Base-by-base conservation (phyloP, 176 grass and related monocot species). In the Ensete ventricosum region DNA sequence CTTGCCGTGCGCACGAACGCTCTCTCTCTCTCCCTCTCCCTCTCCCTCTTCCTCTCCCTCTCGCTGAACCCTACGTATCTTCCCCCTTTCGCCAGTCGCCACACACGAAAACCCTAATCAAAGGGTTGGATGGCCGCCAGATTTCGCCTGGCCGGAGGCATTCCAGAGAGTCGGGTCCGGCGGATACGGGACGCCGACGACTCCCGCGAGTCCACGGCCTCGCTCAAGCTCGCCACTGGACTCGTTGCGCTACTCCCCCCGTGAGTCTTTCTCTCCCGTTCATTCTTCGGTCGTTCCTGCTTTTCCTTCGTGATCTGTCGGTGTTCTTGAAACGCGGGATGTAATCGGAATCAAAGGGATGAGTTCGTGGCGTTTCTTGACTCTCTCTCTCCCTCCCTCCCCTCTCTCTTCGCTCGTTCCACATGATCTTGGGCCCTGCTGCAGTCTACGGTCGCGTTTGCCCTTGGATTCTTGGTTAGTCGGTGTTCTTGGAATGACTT, bases 141-240 rank as follows among this genome's bases (percentile, higher is more conserved):
- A 88, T 91, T 94, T 69, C 88, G 90, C 67, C 77, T 94, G 62
- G 90, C 90, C 19, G 90, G 95, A 50, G 95, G 95, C 20, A 94
- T 99, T 55, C 95, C 95, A 54, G 95, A 94, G 82, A 78, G 90
- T 69, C 80, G 88, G 34, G 95, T 99, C 74, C 84, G 95, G 59
- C 90, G 86, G 67, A 99, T 99, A 84, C 94, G 95, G 95, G 95
- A 94, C 76, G 95, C 95, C 55, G 76, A 94, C 21, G 95, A 99
- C 90, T 93, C 92, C 63, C 89, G 92, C 34, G 89, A 96, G 89
- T 96, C 76, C 86, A 96, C 89, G 84, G 5, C 86, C 12, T 82
- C 92, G 50, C 86, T 92, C 72, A 96, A 92, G 86, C 92, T 89
- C 72, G 91, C 86, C 69, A 72, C 77, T 52, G 77, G 55, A 54